Evolutionary conservation across 192 early-diverging fungal genomes (phyloP).

Genomic region (Pilobolus umbonatus): DNA sequence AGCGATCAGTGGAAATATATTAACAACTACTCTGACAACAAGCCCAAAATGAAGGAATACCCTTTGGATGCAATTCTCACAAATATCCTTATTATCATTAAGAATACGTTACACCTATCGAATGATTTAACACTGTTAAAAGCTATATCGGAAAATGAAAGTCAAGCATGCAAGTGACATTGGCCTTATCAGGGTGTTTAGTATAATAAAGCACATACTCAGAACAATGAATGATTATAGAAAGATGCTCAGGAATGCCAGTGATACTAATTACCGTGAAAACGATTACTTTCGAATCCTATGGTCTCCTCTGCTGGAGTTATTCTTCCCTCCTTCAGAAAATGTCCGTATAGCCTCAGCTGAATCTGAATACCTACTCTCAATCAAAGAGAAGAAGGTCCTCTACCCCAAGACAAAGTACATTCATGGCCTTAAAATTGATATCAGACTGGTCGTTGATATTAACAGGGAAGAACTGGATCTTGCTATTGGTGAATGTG

Average conservation of each 20-base stretch:
- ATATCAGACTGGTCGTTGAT: constrained; percentile 13
- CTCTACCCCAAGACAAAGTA: constrained; percentile 9
- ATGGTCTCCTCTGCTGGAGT: constrained; percentile 3
- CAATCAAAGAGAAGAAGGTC: constrained; percentile 8
- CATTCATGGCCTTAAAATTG: constrained; percentile 9
- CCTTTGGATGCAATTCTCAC: constrained; percentile 1
- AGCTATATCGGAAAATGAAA: constrained; percentile 4
- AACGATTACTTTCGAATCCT: constrained; percentile 6
- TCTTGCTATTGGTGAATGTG: constrained; percentile 10
- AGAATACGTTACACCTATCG: background rate
- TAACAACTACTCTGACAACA: background rate
- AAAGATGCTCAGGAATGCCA: background rate
- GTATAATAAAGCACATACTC: constrained; percentile 5
- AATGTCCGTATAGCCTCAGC: constrained; percentile 5
- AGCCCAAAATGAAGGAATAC: constrained; percentile 2
- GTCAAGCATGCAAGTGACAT: constrained; percentile 4
- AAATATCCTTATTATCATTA: background rate
- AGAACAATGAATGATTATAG: constrained; percentile 4
- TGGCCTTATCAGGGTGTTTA: background rate
- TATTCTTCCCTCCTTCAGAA: constrained; percentile 3
- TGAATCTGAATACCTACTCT: background rate
- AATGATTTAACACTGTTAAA: constrained; percentile 6
- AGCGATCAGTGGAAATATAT: constrained; percentile 1
- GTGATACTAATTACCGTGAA: background rate
- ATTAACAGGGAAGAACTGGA: constrained; percentile 8